These are phyloP conservation scores for Canariomyces notabilis DNA, from an alignment of 2,329 filamentous ascomycete species.

Conservation along the genomic window DNA sequence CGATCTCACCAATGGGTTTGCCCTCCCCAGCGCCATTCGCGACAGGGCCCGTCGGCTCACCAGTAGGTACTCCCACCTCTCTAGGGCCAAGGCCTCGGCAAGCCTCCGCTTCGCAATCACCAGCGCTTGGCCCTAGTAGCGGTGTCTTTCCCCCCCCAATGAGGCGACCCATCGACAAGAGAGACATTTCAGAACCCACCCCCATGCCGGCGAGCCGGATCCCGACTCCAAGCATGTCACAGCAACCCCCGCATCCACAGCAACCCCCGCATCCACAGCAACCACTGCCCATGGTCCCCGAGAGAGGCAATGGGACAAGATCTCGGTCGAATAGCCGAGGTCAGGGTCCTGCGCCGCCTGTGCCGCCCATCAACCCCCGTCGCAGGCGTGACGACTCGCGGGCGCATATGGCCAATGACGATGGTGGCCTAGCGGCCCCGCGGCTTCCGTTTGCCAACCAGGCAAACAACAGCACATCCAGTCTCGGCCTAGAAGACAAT, in stretches of 20 bases:
- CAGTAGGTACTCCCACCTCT: slow-evolving; percentile 32
- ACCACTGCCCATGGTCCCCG: slow-evolving; percentile 14
- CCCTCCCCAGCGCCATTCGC: slow-evolving; percentile 32
- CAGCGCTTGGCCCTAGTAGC: slow-evolving; percentile 25
- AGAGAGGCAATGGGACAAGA: slow-evolving; percentile 33
- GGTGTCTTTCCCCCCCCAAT: slow-evolving; percentile 35
- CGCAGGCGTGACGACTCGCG: slow-evolving; percentile 38
- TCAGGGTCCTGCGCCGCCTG: slow-evolving; percentile 38
- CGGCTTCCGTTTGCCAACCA: slow-evolving; percentile 28
- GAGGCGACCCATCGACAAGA: slow-evolving; percentile 40
- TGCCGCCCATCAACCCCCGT: slow-evolving; percentile 56
- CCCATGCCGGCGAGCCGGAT: slow-evolving; percentile 44
- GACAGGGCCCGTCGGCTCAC: slow-evolving; percentile 24
- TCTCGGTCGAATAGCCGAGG: slow-evolving; percentile 36
- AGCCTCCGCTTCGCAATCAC: slow-evolving; percentile 30
- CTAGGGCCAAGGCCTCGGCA: slow-evolving; percentile 31
- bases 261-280: slow-evolving; percentile 23
- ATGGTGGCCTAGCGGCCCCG: slow-evolving; percentile 29
- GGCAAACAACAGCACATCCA: slow-evolving; percentile 15
- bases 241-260: slow-evolving; percentile 13
- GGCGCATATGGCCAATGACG: slow-evolving; percentile 34
- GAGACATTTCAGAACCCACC: slow-evolving; percentile 48
- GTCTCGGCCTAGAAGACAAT: slow-evolving; percentile 22
- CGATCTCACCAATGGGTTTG: slow-evolving; percentile 39
- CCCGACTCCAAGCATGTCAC: slow-evolving; percentile 38